A percentile compares a stretch with the other conserved stretches of the same genome.
These are phyloP conservation scores for Penicillium pancosmium DNA, from an alignment of 495 filamentous ascomycete species.

Conservation along the genomic window DNA sequence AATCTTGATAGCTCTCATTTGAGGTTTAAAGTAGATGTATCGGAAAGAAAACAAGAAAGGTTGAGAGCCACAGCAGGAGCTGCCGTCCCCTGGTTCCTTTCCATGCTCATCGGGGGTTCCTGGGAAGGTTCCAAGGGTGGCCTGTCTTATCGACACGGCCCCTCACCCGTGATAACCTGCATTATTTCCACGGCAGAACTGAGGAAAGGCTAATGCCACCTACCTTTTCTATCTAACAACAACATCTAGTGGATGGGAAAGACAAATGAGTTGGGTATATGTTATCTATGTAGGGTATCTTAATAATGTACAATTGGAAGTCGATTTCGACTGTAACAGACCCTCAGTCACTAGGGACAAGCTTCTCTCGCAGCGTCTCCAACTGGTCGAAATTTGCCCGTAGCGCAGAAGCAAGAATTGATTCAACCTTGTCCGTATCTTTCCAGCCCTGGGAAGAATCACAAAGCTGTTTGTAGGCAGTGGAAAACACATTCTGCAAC, in stretches of 20 bases:
- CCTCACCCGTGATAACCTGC: neutral
- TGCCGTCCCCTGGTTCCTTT: neutral
- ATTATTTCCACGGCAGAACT: neutral
- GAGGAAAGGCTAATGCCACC: neutral
- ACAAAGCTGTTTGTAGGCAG: conserved; percentile 28
- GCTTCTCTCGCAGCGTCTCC: conserved; percentile 18
- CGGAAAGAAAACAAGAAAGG: neutral
- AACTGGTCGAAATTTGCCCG: conserved; percentile 42
- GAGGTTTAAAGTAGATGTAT: neutral
- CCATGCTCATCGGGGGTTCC: neutral
- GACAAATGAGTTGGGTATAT: conserved; percentile 2
- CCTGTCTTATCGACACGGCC: neutral
- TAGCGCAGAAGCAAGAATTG: conserved; percentile 35
- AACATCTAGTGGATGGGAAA: neutral
- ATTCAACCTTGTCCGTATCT: neutral
- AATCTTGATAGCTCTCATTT: conserved; percentile 1
- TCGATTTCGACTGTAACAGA: no score
- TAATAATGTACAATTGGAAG: neutral
- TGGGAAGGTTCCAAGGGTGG: neutral
- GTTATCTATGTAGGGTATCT: conserved; percentile 1
- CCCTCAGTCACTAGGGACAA: conserved; percentile 6
- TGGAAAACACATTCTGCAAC: conserved; percentile 31
- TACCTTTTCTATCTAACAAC: neutral
- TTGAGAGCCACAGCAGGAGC: conserved; percentile 1
- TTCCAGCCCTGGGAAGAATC: conserved; percentile 27